A percentile compares a stretch with the other conserved stretches of the same genome.
Evolutionary conservation across 305 asterid genomes (phyloP).

Genomic region (Fraxinus greggii): DNA sequence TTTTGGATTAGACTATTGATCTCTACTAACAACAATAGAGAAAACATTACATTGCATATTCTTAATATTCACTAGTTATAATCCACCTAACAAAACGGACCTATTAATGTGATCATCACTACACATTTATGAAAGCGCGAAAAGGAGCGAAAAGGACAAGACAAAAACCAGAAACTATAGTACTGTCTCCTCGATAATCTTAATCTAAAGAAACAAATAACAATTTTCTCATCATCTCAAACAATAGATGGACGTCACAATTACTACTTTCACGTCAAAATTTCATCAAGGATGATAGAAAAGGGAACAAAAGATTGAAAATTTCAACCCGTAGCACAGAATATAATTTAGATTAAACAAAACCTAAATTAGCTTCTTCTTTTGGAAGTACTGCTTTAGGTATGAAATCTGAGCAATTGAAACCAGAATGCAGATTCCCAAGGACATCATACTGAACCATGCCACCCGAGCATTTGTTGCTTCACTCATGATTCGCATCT

Average conservation of each 20-base stretch:
- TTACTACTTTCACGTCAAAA: not conserved
- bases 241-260: not conserved
- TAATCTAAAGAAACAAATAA: not conserved
- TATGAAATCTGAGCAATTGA: slow-evolving; percentile 58
- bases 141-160: not conserved
- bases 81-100: not conserved
- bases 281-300: slow-evolving; percentile 10
- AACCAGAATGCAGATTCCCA: slow-evolving; percentile 69
- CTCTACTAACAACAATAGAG: not conserved
- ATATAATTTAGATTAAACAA: slow-evolving; percentile 30
- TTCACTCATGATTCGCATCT: slow-evolving; percentile 76
- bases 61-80: not conserved
- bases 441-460: slow-evolving; percentile 76
- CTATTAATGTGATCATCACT: not conserved
- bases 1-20: not conserved
- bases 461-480: slow-evolving; percentile 77
- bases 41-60: not conserved
- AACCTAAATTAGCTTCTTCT: slow-evolving; percentile 80
- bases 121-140: not conserved
- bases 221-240: not conserved
- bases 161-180: not conserved
- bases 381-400: slow-evolving; percentile 69
- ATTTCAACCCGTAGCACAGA: slow-evolving; percentile 12
- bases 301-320: slow-evolving; percentile 13
- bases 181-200: not conserved